A percentile compares a stretch with the other conserved stretches of the same genome.
Conservation (phyloP, 768 basidiomycete genomes). For the Auriscalpium microsporum region DNA sequence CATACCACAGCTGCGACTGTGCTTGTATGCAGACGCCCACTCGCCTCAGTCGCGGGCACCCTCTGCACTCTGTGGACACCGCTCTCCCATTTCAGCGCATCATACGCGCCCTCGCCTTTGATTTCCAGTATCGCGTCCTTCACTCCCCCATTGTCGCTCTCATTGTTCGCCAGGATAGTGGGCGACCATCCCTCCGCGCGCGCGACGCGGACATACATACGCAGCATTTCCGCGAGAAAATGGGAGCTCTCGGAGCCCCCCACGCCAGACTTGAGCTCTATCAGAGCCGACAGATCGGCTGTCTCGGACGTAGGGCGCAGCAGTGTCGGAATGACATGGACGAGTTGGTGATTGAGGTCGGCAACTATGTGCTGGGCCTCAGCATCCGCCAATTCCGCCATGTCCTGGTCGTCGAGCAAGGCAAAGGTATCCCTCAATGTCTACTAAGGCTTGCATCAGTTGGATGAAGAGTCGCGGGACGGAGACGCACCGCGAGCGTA, state of each 20-base stretch:
- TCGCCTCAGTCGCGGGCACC: conserved; percentile 84
- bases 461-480: neutral
- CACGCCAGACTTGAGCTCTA: conserved; percentile 90
- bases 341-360: conserved; percentile 15
- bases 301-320: conserved; percentile 70
- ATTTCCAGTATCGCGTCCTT: conserved; percentile 78
- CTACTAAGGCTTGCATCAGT: conserved; percentile 1
- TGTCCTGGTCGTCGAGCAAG: conserved; percentile 11
- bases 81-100: conserved; percentile 78
- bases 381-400: conserved; percentile 10
- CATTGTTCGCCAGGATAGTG: conserved; percentile 48
- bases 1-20: conserved; percentile 80
- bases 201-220: conserved; percentile 76
- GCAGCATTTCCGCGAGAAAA: conserved; percentile 67
- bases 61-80: conserved; percentile 95
- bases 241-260: conserved; percentile 85
- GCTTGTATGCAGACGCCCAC: conserved; percentile 86
- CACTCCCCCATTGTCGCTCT: conserved; percentile 53
- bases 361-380: conserved; percentile 4
- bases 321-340: conserved; percentile 53
- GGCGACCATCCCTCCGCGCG: conserved; percentile 51
- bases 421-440: conserved; percentile 9
- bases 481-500: neutral
- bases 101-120: conserved; percentile 71
- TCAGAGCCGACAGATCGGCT: conserved; percentile 58